Evolutionary conservation across 1,284 basidiomycete species (phyloP), one percentile per base, ranked within the genome.

Genomic region (Malassezia japonica): DNA sequence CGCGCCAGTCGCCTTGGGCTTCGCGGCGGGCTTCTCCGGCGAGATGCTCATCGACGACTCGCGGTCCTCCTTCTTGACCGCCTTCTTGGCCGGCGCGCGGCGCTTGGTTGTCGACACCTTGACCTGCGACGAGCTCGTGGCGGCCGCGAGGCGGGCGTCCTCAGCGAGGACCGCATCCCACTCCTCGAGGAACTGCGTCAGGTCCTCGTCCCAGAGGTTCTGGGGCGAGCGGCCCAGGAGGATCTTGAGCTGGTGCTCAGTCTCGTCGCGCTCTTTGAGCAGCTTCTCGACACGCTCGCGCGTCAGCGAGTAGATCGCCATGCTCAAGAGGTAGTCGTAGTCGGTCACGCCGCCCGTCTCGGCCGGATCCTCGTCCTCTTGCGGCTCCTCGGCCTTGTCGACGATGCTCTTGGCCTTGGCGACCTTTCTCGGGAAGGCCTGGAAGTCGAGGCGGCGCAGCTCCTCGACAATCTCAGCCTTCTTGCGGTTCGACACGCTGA

Each of bases 221-320:
- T 83, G 82, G 0, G 90, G 87, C 1, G 82, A 82, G 51, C 84
- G 82, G 62, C 84, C 81, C 32, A 96, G 82, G 34, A 98, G 78
- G 7, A 75, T 76, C 29, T 89, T 78, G 34, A 98, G 79, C 73
- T 96, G 90, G 3, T 74, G 69, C 75, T 95, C 88, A 75, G 92
- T 94, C 52, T 81, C 81, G 40, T 81, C 80, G 2, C 85, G 84
- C 78, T 91, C 86, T 61, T 81, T 79, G 27, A 83, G 77, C 6
- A 98, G 80, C 76, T 82, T 89, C 52, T 85, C 85, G 57, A 86
- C 89, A 84, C 90, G 92, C 76, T 98, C 92, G 62, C 81, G 83
- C 1, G 94, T 98, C 76, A 98, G 78, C 75, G 84, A 95, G 78
- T 83, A 91, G 72, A 98, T 91, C 5, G 87, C 77, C 92, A 99